Percentiles rank a stretch among this genome's conserved stretches.
Conservation (phyloP, 2,329 filamentous ascomycete genomes). For the Dryadomyces quercus-mongolicae region DNA sequence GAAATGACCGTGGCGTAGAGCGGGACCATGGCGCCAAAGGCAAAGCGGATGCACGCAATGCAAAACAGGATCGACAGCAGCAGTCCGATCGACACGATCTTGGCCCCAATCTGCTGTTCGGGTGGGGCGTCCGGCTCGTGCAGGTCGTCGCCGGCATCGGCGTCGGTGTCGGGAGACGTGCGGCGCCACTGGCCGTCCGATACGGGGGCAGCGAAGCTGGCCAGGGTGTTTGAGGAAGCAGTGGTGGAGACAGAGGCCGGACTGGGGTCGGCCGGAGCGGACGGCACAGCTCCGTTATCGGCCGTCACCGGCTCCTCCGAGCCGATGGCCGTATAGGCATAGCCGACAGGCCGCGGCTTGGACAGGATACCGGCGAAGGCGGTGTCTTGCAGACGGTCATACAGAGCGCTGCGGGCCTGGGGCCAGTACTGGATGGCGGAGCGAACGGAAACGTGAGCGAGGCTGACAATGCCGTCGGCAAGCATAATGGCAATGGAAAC, state of each 20-base stretch:
- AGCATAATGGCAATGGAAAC: slow-evolving; percentile 93
- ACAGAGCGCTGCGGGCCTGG: not conserved
- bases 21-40: slow-evolving; percentile 71
- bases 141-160: slow-evolving; percentile 8
- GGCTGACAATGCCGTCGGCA: slow-evolving; percentile 78
- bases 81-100: slow-evolving; percentile 63
- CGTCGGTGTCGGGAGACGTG: slow-evolving; percentile 4
- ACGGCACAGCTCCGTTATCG: no score
- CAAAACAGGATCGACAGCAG: slow-evolving; percentile 68
- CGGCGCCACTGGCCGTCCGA: no score
- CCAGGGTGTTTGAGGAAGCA: no score
- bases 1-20: slow-evolving; percentile 64
- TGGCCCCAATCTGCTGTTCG: slow-evolving; percentile 66
- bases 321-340: slow-evolving; percentile 2
- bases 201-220: no score
- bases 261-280: no score
- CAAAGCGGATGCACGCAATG: slow-evolving; percentile 65
- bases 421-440: slow-evolving; percentile 11
- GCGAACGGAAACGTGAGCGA: slow-evolving; percentile 63
- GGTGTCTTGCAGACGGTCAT: not conserved
- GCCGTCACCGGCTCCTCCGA: not conserved
- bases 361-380: not conserved
- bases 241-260: no score
- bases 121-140: slow-evolving; percentile 67
- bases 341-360: slow-evolving; percentile 7